Evolutionary conservation across 2,329 filamentous ascomycete genomes (phyloP), one percentile per base, ranked within the genome.

Genomic region (Albifimbria verrucaria): DNA sequence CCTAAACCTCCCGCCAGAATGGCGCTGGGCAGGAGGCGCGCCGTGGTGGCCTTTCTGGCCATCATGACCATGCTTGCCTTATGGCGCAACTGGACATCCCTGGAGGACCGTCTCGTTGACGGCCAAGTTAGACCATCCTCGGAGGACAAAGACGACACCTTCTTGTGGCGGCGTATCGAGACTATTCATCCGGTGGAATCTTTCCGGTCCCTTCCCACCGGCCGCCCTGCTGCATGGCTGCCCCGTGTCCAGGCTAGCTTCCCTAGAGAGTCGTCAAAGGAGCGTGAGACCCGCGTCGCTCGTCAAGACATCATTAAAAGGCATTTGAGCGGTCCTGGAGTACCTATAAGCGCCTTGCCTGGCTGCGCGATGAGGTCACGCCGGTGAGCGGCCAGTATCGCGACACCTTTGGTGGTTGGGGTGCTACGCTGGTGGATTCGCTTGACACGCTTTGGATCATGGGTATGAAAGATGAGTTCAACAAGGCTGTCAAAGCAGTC

Each of bases 361-460:
- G 83, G 82, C 74, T 79, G 54, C 75, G 77, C 42, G 83, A 87
- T 63, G 85, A 85, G 61, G 67, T 87, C 43, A 72, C 71, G 44
- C 84, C 84, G 1, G 57, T 87, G 20, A 75, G 73, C 24, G 76
- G 77, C 11, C 55, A 64, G 7, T 70, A 67, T 28, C 72, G 75
- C 36, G 75, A 85, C 58, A 75, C 78, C 12, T 85, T 85, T 64
- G 80, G 79, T 18, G 84, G 83, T 11, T 87, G 83, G 83, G 81
- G 78, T 11, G 83, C 83, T 1, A 85, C 82, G 7, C 70, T 86
- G 53, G 80, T 86, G 41, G 83, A 86, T 62, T 72, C 80, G 17
- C 72, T 87, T 50, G 85, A 88, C 62, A 83, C 82, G 3, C 69
- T 89, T 17, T 88, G 85, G 84, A 83, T 89, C 52, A 82, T 89